Evolutionary conservation across 805 yeast species (phyloP), one percentile per base, ranked within the genome.

Genomic region (Saturnispora halmiae): DNA sequence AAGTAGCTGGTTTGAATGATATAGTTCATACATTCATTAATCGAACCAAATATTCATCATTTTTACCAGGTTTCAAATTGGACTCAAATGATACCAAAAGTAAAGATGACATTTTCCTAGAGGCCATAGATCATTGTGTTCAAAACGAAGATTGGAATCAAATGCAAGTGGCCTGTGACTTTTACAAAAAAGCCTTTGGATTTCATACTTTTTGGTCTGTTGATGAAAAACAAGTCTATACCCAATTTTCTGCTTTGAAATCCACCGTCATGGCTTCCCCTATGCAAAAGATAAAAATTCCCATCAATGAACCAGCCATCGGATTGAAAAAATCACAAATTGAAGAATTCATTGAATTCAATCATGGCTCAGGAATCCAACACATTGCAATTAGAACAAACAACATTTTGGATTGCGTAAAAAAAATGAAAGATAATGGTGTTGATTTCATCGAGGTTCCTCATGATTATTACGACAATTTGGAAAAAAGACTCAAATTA

Each of bases 121-220:
- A 50, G 1, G 51, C 55, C 4, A 72, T 85, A 45, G 95, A 84
- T 58, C 95, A 84, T 52, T 78, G 85, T 53, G 95, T 85, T 15
- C 88, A 81, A 48, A 84, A 82, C 59, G 78, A 77, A 49, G 73
- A 70, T 31, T 82, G 88, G 88, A 60, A 77, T 51, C 64, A 72
- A 49, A 74, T 83, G 81, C 68, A 66, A 24, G 50, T 50, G 4
- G 73, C 75, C 1, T 81, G 87, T 49, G 61, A 63, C 14, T 70
- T 72, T 43, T 84, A 86, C 58, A 72, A 76, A 22, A 58, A 61
- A 20, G 71, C 74, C 2, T 74, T 84, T 50, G 87, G 87, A 1
- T 82, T 85, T 60, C 86, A 79, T 49, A 67, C 76, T 53, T 84
- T 75, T 55, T 82, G 94, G 92, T 79, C 90, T 1, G 94, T 82